Percentiles rank a stretch among this genome's conserved stretches.
Conservation (phyloP, 441 rosid species). For the Gossypium davidsonii region DNA sequence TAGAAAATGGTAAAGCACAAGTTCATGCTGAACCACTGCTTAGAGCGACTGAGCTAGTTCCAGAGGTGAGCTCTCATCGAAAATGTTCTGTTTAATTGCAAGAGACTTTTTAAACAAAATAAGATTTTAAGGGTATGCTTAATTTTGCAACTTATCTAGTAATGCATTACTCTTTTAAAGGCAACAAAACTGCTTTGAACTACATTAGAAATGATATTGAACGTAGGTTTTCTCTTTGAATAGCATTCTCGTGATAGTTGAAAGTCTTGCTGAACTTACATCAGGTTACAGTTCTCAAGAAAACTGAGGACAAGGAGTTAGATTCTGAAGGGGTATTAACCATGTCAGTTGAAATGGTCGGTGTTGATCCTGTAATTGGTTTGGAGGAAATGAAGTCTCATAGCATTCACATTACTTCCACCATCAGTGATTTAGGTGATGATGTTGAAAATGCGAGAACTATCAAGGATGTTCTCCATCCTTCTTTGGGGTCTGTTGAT, state of each 20-base stretch:
- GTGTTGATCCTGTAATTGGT: conserved; percentile 21
- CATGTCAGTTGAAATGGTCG: conserved; percentile 14
- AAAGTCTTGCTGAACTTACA: conserved; percentile 25
- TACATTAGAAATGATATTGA: conserved; percentile 3
- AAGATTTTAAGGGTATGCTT: not conserved
- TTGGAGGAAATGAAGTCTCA: conserved; percentile 27
- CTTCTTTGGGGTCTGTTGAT: conserved; percentile 21
- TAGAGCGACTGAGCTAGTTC: conserved; percentile 21
- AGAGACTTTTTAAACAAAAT: not conserved
- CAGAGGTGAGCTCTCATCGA: conserved; percentile 37
- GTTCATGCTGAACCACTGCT: conserved; percentile 27
- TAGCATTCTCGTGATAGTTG: not conserved
- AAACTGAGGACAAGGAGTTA: conserved; percentile 31
- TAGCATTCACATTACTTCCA: conserved; percentile 23
- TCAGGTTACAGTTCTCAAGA: conserved; percentile 41
- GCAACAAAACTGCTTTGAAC: conserved; percentile 20
- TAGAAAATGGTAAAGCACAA: conserved; percentile 28
- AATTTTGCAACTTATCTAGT: conserved; percentile 3
- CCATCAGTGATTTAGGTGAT: conserved; percentile 22
- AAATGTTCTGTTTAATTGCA: not conserved
- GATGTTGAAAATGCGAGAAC: conserved; percentile 27
- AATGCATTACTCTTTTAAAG: not conserved
- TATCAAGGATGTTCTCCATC: conserved; percentile 23
- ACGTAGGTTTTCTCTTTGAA: conserved; percentile 5
- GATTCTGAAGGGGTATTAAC: conserved; percentile 21